Evolutionary conservation across 2,329 filamentous ascomycete genomes (phyloP), one percentile per base, ranked within the genome.

Genomic region (Nemania sp.): DNA sequence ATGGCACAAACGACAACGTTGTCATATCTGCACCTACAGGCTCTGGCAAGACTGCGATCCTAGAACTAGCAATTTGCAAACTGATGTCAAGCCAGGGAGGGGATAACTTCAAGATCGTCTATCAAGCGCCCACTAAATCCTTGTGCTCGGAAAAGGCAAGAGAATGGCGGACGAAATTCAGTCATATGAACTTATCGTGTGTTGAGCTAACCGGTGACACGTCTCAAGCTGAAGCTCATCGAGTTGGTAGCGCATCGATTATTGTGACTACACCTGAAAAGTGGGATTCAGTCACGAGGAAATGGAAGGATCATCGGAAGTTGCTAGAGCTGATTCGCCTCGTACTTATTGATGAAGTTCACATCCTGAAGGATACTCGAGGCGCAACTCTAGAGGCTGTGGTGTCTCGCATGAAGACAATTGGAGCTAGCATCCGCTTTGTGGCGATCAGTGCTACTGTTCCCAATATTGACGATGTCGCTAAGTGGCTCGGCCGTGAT

Each of bases 231-330:
- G 84, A 92, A 61, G 77, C 91, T 54, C 77, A 78, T 19, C 82
- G 80, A 49, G 86, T 93, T 5, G 86, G 90, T 56, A 83, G 78
- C 61, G 90, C 90, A 3, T 86, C 86, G 41, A 89, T 96, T 59
- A 93, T 96, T 61, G 80, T 95, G 57, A 94, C 91, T 0, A 96
- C 90, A 0, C 90, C 91, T 0, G 90, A 96, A 70, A 95, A 95
- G 66, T 95, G 90, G 90, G 90, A 96, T 67, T 93, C 89, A 55
- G 86, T 94, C 68, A 95, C 91, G 0, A 80, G 90, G 15, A 92
- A 90, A 66, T 95, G 91, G 91, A 84, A 86, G 62, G 90, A 95
- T 62, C 88, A 95, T 64, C 80, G 80, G 47, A 88, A 80, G 59
- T 74, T 95, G 15, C 83, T 95, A 71, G 81, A 86, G 54, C 77